These are phyloP conservation scores for Cenchrus fungigraminus DNA, from an alignment of 176 grass and related monocot genomes.

Conservation along the genomic window DNA sequence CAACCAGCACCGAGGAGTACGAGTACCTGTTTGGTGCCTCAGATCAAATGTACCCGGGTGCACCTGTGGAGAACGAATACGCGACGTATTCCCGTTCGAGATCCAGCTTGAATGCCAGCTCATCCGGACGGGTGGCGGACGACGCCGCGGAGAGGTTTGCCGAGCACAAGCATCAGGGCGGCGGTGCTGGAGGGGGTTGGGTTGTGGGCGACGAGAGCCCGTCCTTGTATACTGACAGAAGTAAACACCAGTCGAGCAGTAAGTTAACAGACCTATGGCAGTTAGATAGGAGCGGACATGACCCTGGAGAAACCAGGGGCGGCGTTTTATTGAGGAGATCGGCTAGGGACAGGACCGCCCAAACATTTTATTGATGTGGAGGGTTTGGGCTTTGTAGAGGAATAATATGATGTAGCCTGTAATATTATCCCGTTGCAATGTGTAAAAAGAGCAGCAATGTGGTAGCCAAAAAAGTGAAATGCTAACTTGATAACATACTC, in stretches of 20 bases:
- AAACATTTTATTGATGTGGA: constrained; percentile 73
- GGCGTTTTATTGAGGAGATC: constrained; percentile 56
- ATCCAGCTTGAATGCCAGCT: constrained; percentile 51
- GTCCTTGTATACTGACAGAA: constrained; percentile 59
- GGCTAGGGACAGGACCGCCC: constrained; percentile 54
- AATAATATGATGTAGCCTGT: constrained; percentile 54
- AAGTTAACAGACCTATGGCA: constrained; percentile 62
- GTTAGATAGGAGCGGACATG: constrained; percentile 61
- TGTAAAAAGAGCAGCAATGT: constrained; percentile 39
- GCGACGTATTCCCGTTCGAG: constrained; percentile 19
- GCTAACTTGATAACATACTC: background rate
- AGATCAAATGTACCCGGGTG: constrained; percentile 41
- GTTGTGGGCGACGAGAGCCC: constrained; percentile 27
- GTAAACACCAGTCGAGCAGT: constrained; percentile 46
- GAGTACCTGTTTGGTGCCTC: constrained; percentile 53
- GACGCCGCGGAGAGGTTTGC: background rate
- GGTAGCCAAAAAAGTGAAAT: constrained; percentile 29
- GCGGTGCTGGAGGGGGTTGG: background rate
- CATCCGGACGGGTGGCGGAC: constrained; percentile 29
- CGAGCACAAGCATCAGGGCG: constrained; percentile 27
- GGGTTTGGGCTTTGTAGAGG: constrained; percentile 80
- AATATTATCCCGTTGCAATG: constrained; percentile 52
- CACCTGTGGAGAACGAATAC: constrained; percentile 30
- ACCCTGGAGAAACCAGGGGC: constrained; percentile 46
- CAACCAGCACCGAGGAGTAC: constrained; percentile 73